A percentile compares a stretch with the other conserved stretches of the same genome.
These are phyloP conservation scores for Aspergillus floridensis DNA, from an alignment of 2,329 filamentous ascomycete species.

Conservation along the genomic window DNA sequence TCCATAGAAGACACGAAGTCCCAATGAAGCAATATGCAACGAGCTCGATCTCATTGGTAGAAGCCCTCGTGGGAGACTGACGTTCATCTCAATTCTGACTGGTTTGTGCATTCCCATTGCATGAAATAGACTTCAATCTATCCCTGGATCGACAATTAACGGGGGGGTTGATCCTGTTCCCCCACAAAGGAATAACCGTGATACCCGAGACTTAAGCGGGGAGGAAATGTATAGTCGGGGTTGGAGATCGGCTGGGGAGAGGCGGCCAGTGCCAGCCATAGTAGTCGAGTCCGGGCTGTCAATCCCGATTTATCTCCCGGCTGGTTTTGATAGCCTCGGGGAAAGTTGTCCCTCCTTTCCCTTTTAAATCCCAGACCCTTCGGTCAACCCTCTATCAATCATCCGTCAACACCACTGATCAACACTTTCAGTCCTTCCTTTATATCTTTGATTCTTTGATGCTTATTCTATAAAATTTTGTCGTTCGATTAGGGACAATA, in stretches of 20 bases:
- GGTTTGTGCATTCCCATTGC: neutral
- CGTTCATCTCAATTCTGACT: neutral
- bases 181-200: neutral
- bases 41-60: neutral
- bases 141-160: neutral
- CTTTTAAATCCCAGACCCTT: slow-evolving; percentile 16
- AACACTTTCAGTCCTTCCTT: neutral
- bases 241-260: slow-evolving; percentile 16
- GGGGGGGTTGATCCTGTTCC: neutral
- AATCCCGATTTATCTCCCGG: slow-evolving; percentile 25
- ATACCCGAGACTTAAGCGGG: slow-evolving; percentile 13
- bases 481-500: neutral
- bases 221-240: slow-evolving; percentile 13
- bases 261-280: neutral
- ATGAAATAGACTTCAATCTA: neutral
- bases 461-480: neutral
- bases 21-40: neutral
- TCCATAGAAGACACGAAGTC: neutral
- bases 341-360: neutral
- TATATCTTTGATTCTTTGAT: neutral
- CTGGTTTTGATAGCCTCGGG: slow-evolving; percentile 23
- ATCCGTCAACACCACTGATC: neutral
- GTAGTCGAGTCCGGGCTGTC: slow-evolving; percentile 10
- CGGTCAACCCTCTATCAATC: neutral
- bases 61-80: neutral